Base-by-base conservation (phyloP, 2,329 filamentous ascomycete genomes). In the Epichloe elymi region DNA sequence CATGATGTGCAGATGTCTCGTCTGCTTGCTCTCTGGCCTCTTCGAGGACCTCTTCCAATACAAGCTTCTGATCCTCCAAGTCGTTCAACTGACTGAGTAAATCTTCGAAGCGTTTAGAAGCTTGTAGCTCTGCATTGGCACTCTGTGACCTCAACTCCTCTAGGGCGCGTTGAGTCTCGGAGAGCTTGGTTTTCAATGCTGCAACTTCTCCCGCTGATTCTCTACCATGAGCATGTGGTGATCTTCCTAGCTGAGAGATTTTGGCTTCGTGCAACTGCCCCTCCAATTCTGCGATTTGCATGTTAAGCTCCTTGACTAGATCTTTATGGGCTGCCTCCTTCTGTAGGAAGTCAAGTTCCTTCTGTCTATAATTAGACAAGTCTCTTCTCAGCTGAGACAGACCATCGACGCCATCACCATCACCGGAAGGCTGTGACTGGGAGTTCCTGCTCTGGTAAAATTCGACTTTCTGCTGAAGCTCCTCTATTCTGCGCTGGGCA, bases 321-420 rank as follows among this genome's bases (percentile, higher is more conserved):
- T 83, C 77, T 57, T 81, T 84, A 56, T 84, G 78, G 6, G 76
- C 65, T 10, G 74, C 69, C 59, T 87, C 85, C n/a, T 80, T 79
- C 58, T 85, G 78, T 33, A 83, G 66, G 48, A 81, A 74, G 17
- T 80, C 75, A 15, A 78, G 74, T 57, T 88, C 84, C 56, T 80
- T 83, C 59, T 80, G 75, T n/a, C 82, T 76, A 4, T 82, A 76
- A 35, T 75, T 74, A 1, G 78, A 73, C 6, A 88, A 70, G 58
- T 83, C 82, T 41, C 76, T 77, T 23, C 79, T 79, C 40, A 87
- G 69, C 23, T 78, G 63, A 10, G 78, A 80, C 17, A 86, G 58
- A 54, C 85, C 80, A 54, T 71, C 69, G 55, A 68, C 69, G 17
- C 71, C 73, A 33, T 74, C 70, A 14, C 56, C 59, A 39, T 65